Evolutionary conservation across 2,329 filamentous ascomycete species (phyloP).

Genomic region (Fusarium sp.): DNA sequence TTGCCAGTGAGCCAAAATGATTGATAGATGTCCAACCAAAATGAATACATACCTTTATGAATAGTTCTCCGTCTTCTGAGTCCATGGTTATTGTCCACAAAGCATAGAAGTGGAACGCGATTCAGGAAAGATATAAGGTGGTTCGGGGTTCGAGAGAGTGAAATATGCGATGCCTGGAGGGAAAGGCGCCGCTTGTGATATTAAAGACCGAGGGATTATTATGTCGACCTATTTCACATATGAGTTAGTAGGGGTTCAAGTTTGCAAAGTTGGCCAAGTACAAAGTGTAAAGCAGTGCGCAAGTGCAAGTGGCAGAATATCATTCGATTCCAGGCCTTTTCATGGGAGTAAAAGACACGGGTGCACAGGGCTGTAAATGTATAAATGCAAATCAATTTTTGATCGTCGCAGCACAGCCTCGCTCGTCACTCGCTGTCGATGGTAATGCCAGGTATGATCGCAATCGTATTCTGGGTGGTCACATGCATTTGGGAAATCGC

Average conservation of each 20-base stretch:
- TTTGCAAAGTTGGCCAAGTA: constrained; percentile 19
- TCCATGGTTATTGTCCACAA: constrained; percentile 73
- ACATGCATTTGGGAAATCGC: constrained; percentile 43
- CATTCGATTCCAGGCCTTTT: constrained; percentile 10
- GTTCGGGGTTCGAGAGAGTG: constrained; percentile 17
- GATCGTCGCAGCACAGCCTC: constrained; percentile 37
- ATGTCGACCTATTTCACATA: constrained; percentile 43
- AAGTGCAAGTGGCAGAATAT: constrained; percentile 16
- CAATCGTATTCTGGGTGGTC: constrained; percentile 37
- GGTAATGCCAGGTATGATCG: constrained; percentile 30
- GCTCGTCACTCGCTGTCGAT: constrained; percentile 31
- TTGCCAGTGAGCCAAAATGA: constrained; percentile 49
- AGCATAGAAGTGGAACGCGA: constrained; percentile 43
- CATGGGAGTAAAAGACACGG: constrained; percentile 1
- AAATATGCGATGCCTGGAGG: constrained; percentile 12
- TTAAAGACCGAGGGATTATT: constrained; percentile 36
- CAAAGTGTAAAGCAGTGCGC: constrained; percentile 17
- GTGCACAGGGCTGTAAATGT: constrained; percentile 10
- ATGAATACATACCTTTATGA: constrained; percentile 77
- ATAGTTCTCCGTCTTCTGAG: constrained; percentile 90
- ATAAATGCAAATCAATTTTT: constrained; percentile 25
- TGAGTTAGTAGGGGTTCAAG: constrained; percentile 39
- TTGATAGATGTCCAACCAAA: background rate
- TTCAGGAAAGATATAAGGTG: background rate
- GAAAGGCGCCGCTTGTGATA: constrained; percentile 25